phyloP scores from a whole-genome alignment of 2,329 filamentous ascomycete species.

The Tolypocladium amazonense region DNA sequence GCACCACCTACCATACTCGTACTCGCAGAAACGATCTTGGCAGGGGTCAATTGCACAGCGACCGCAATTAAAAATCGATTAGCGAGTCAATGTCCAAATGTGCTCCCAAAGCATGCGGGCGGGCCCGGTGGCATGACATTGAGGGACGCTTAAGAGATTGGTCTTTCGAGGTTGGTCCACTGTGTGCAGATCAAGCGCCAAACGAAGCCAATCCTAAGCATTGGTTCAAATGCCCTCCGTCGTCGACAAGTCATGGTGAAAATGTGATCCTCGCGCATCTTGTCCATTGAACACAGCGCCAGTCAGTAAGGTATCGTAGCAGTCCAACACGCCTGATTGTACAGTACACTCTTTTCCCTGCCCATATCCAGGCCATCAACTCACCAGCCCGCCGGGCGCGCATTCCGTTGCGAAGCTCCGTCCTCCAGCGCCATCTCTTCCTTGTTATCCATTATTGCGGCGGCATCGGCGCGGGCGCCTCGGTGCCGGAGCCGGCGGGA shows the following conservation, averaged over 20 bases:
- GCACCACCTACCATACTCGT: background rate
- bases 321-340: background rate
- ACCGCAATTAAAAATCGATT: background rate
- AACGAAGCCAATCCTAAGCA: background rate
- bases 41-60: background rate
- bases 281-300: background rate
- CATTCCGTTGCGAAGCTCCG: background rate
- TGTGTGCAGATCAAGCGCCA: background rate
- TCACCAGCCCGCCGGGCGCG: background rate
- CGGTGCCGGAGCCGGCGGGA: constrained; percentile 22
- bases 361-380: background rate
- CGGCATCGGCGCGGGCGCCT: constrained; percentile 13
- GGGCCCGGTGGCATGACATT: background rate
- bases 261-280: background rate
- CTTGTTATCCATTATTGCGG: background rate
- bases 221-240: background rate
- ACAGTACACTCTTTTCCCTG: background rate
- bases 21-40: background rate
- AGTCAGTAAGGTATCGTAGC: background rate
- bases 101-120: background rate
- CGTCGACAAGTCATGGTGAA: background rate
- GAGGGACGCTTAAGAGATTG: background rate
- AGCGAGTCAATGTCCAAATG: background rate
- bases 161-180: background rate
- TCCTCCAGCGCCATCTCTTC: background rate